Conservation (phyloP, 805 yeast genomes). For the Teunomyces lycoperdinae region DNA sequence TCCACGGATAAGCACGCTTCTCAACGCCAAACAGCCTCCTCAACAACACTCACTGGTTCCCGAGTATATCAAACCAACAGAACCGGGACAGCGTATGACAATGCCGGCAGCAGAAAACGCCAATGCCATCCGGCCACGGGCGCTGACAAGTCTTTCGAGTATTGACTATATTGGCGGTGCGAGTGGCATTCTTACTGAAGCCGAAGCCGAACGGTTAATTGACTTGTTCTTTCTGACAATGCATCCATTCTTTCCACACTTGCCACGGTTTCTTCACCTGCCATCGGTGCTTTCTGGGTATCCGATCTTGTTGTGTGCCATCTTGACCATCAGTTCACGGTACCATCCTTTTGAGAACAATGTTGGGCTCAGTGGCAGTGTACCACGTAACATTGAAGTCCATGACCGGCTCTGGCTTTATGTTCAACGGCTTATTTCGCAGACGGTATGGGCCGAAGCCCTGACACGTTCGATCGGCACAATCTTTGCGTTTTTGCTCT, state of each 20-base stretch:
- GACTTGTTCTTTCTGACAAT: constrained; percentile 67
- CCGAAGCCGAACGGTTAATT: constrained; percentile 57
- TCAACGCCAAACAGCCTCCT: not conserved
- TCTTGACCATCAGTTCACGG: constrained; percentile 75
- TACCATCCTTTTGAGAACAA: constrained; percentile 59
- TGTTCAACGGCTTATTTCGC: constrained; percentile 76
- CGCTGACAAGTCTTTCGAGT: constrained; percentile 48
- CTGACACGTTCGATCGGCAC: constrained; percentile 86
- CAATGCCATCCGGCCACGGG: constrained; percentile 44
- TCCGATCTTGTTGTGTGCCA: constrained; percentile 78
- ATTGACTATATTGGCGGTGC: constrained; percentile 62
- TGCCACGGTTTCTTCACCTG: constrained; percentile 70
- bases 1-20: not conserved
- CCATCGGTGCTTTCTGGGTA: constrained; percentile 67
- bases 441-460: constrained; percentile 93
- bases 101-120: constrained; percentile 46
- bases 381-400: constrained; percentile 53
- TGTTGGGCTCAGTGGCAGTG: constrained; percentile 21
- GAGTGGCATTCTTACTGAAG: constrained; percentile 57
- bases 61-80: constrained; percentile 16
- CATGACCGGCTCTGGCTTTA: constrained; percentile 84
- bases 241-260: constrained; percentile 89
- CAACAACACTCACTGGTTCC: constrained; percentile 14
- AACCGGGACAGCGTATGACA: constrained; percentile 22
- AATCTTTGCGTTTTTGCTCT: constrained; percentile 73